Conservation (phyloP, 345 rosid species). For the Rhizophora mangle region DNA sequence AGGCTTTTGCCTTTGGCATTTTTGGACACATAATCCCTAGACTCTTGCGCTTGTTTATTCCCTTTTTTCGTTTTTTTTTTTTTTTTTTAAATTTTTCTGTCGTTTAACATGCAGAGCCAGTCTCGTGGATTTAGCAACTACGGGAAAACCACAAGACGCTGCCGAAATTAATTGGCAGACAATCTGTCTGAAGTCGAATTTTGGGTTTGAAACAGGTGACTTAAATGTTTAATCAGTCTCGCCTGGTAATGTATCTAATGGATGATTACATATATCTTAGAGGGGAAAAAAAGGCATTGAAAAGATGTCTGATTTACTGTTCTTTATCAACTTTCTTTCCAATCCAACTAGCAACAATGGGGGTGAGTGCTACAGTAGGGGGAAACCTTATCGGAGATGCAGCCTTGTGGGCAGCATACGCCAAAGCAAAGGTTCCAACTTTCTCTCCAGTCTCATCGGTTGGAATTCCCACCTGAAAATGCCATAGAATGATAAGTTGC, state of each 20-base stretch:
- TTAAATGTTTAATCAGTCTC: no score
- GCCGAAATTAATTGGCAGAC: no score
- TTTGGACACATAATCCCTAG: no score
- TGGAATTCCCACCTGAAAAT: constrained; percentile 67
- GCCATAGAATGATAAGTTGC: constrained; percentile 7
- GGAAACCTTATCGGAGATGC: constrained; percentile 96
- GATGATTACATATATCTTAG: not conserved
- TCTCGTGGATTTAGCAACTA: no score
- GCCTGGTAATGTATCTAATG: not conserved
- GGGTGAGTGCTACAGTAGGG: constrained; percentile 84
- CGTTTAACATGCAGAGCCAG: no score
- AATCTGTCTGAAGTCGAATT: no score
- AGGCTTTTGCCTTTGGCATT: no score
- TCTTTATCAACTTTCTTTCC: constrained; percentile 69
- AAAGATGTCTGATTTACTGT: constrained; percentile 12
- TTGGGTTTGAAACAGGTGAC: no score
- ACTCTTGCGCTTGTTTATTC: no score
- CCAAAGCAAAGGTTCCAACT: constrained; percentile 83
- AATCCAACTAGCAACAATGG: constrained; percentile 84
- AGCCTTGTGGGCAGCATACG: constrained; percentile 93
- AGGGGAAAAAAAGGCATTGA: not conserved
- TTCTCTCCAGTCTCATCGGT: constrained; percentile 66
- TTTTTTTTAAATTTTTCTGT: no score
- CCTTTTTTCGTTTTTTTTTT: no score
- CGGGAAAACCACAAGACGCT: no score